Evolutionary conservation across 805 yeast genomes (phyloP).

Genomic region (Nematodospora valgi): DNA sequence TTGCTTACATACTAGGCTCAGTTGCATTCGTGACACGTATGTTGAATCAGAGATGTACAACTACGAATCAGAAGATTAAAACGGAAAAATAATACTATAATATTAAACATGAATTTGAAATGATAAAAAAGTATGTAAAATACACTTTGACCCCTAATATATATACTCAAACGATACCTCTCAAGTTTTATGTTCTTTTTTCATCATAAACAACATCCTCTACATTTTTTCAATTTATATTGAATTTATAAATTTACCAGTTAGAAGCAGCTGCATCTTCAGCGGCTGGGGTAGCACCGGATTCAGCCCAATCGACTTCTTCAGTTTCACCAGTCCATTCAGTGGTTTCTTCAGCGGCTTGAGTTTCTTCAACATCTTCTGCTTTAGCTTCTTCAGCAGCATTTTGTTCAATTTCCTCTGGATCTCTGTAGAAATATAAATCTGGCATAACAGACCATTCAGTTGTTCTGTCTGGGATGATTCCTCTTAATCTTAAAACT

Average conservation of each 20-base stretch:
- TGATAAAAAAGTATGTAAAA: constrained; percentile 6
- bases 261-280: constrained; percentile 70
- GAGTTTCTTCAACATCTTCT: constrained; percentile 62
- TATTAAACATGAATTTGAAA: constrained; percentile 6
- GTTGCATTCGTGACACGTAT: too few relatives aligned
- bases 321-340: constrained; percentile 58
- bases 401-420: constrained; percentile 93
- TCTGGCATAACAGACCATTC: constrained; percentile 99
- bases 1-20: too few relatives aligned
- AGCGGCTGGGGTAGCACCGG: constrained; percentile 54
- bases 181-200: neutral
- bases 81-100: constrained; percentile 5
- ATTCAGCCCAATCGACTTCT: constrained; percentile 64
- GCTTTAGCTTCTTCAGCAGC: constrained; percentile 53
- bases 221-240: neutral
- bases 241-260: constrained; percentile 31
- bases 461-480: constrained; percentile 92
- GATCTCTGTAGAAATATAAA: constrained; percentile 99
- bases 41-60: too few relatives aligned
- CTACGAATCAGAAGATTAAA: neutral
- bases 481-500: constrained; percentile 98
- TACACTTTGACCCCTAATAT: constrained; percentile 7
- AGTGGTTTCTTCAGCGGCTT: constrained; percentile 54
- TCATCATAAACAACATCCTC: constrained; percentile 1
- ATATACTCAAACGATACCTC: constrained; percentile 4